Percentiles rank a stretch among this genome's conserved stretches.
phyloP scores from a whole-genome alignment of 1,284 basidiomycete species.

The Ustilago loliicola region DNA sequence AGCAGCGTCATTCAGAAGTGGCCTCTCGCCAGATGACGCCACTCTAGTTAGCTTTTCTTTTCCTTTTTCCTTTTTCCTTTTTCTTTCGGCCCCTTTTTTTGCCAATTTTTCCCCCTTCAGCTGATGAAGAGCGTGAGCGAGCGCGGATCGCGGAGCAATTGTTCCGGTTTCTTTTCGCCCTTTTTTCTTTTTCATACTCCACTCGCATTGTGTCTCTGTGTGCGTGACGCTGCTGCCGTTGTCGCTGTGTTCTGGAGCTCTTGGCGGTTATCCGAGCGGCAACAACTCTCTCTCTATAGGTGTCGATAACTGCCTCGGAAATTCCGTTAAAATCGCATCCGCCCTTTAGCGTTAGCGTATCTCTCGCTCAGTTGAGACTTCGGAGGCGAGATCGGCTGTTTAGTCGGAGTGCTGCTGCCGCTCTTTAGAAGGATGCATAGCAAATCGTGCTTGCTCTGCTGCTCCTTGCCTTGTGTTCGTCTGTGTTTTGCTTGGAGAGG shows the following conservation, averaged over 20 bases:
- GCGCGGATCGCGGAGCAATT: constrained; percentile 5
- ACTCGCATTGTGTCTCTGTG: background rate
- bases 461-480: background rate
- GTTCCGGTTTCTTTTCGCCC: background rate
- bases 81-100: background rate
- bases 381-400: constrained; percentile 1
- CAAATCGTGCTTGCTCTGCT: background rate
- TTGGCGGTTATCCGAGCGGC: background rate
- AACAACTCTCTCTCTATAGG: background rate
- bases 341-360: background rate
- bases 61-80: constrained; percentile 2
- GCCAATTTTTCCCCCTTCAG: no score
- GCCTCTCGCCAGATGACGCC: background rate
- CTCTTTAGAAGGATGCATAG: no score
- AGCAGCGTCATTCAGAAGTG: background rate
- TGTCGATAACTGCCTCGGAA: background rate
- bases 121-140: background rate
- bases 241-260: background rate
- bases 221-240: background rate
- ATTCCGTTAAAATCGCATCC: background rate
- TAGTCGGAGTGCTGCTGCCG: no score
- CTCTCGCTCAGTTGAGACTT: background rate
- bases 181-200: constrained; percentile 4
- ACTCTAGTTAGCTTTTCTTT: background rate
- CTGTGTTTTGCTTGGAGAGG: background rate